Conservation (phyloP, 2,329 filamentous ascomycete genomes). For the Geosmithia flava region DNA sequence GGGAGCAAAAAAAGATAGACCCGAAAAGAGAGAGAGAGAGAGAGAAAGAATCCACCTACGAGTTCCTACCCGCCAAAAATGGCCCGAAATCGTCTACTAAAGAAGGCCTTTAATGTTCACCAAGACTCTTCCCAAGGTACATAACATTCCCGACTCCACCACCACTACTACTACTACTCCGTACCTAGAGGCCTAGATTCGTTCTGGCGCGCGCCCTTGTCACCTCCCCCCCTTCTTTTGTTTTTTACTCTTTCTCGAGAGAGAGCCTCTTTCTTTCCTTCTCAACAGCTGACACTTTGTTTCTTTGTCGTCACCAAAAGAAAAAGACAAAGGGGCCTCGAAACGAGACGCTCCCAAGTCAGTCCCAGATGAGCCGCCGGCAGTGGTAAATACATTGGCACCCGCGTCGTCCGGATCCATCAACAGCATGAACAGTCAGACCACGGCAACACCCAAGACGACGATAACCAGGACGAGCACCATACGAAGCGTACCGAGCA, state of each 20-base stretch:
- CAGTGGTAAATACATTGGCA: conserved; percentile 16
- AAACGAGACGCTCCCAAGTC: background rate
- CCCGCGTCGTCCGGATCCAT: conserved; percentile 24
- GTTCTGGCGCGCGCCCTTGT: no score
- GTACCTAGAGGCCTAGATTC: background rate
- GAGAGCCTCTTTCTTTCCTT: no score
- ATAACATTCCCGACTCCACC: background rate
- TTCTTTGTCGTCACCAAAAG: background rate
- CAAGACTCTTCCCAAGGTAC: conserved; percentile 13
- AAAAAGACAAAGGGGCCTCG: background rate
- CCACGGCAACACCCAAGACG: conserved; percentile 13
- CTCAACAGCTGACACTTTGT: background rate
- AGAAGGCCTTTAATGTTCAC: conserved; percentile 21
- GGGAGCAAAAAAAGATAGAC: no score
- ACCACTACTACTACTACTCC: no score
- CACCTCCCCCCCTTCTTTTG: no score
- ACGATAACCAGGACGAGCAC: conserved; percentile 26
- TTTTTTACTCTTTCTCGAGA: no score
- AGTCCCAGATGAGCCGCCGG: conserved; percentile 15
- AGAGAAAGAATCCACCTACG: background rate
- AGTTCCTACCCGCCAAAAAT: conserved; percentile 9
- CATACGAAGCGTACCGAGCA: conserved; percentile 45
- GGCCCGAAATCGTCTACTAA: conserved; percentile 17
- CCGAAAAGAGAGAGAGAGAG: background rate
- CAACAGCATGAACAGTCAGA: conserved; percentile 24